Base-by-base conservation (phyloP, 2,329 filamentous ascomycete species). In the Lojkania enalia region DNA sequence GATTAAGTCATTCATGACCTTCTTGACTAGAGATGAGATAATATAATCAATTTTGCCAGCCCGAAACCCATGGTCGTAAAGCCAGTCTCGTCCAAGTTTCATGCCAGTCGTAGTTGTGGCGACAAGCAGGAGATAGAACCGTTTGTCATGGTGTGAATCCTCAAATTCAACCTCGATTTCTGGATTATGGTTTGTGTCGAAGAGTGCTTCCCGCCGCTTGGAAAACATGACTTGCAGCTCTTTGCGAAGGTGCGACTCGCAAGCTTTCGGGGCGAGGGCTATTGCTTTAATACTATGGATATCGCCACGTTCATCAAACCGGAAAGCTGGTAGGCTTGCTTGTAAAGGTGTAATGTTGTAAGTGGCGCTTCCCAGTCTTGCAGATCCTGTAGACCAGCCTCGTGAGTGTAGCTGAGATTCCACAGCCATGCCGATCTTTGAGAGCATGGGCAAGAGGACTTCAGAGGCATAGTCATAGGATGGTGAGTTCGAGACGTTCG, bases 381-480 rank as follows among this genome's bases (percentile, higher is more conserved):
- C 55, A 1, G 62, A 60, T 3, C 78, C 79, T 20, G 70, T 68
- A 11, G 71, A 72, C 81, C 81, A 84, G n/a, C 80, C 79, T 14
- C 81, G 71, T 39, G 71, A 69, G 9, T 73, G 64, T 18, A 82
- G 57, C 1, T 58, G 57, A 2, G 73, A 58, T 0, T 62, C 57
- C 31, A 83, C 71, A 2, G 78, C 77, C 12, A 83, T 65, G 4
- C 80, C 79, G 23, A 84, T 70, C 20, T 59, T 66, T 2, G 66
- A 49, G 16, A 83, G 73, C 44, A 76, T 78, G 0, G 81, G 81
- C 2, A 78, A 55, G 4, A 84, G 70, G 3, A 84, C 80, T 54
- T 82, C 75, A 2, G 65, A 49, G 7, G 80, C 66, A 53, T 83
- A 84, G 37, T 84, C 81, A 55, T 73, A 74, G 2, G 77, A 80